Percentiles rank a stretch among this genome's conserved stretches.
phyloP scores from a whole-genome alignment of 345 rosid species.

The Hibiscus trionum region DNA sequence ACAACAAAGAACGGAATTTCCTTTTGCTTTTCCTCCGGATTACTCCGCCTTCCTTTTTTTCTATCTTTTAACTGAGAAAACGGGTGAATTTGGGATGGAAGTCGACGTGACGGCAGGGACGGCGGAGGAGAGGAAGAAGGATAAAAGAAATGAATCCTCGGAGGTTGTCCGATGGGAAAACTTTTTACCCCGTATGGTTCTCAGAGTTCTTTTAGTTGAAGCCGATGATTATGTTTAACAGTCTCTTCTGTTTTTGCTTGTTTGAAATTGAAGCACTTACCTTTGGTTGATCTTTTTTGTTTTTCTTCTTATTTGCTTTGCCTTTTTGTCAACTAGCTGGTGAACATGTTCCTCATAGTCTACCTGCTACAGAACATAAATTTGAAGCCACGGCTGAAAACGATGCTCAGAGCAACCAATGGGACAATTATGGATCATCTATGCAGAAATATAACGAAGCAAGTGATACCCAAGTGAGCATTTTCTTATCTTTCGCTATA shows the following conservation, averaged over 20 bases:
- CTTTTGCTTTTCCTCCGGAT: too few relatives aligned
- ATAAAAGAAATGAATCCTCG: neutral
- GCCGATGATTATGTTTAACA: neutral
- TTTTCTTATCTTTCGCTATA: neutral
- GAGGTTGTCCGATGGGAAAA: neutral
- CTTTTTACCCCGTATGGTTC: too few relatives aligned
- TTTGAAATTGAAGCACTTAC: neutral
- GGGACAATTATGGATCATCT: neutral
- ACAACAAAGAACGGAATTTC: too few relatives aligned
- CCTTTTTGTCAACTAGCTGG: neutral
- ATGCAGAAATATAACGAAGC: conserved; percentile 13
- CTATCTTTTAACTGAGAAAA: too few relatives aligned
- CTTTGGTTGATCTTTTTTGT: neutral
- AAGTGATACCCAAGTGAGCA: conserved; percentile 42
- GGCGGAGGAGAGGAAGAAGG: neutral
- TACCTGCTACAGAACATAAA: neutral
- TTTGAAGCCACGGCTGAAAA: neutral
- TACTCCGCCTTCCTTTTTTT: too few relatives aligned
- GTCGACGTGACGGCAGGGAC: neutral
- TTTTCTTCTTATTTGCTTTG: too few relatives aligned
- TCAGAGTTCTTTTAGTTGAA: too few relatives aligned
- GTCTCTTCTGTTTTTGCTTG: neutral
- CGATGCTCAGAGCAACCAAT: neutral
- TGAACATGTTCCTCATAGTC: neutral
- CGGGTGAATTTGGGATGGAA: neutral